Percentiles rank a stretch among this genome's conserved stretches.
Conservation (phyloP, 169 alveolate genomes). For the Cryptosporidium andersoni region DNA sequence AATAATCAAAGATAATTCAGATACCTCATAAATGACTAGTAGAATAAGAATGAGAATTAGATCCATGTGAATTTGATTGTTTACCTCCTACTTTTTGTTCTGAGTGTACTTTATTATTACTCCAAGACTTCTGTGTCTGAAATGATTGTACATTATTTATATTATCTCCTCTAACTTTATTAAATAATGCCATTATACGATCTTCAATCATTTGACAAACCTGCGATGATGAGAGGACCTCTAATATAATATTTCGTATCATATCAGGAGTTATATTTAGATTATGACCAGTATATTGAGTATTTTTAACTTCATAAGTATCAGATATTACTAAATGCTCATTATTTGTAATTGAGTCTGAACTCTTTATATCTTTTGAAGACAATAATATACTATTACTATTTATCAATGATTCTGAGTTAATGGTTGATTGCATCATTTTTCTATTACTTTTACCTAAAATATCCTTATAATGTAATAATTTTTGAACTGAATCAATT, state of each 20-base stretch:
- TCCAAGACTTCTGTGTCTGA: too few species aligned
- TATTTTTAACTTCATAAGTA: not conserved
- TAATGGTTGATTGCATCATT: too few species aligned
- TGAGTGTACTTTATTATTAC: too few species aligned
- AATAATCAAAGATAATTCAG: too few species aligned
- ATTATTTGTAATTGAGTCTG: not conserved
- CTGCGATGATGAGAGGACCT: conserved; percentile 52
- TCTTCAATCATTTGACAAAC: conserved; percentile 56
- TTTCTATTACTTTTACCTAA: conserved; percentile 12
- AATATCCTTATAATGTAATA: conserved; percentile 52
- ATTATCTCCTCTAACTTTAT: not conserved
- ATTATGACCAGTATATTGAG: not conserved
- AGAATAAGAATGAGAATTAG: too few species aligned
- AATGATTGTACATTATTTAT: too few species aligned
- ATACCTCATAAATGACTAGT: too few species aligned
- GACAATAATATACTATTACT: too few species aligned
- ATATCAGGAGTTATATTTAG: conserved; percentile 42
- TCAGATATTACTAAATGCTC: not conserved
- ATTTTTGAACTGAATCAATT: conserved; percentile 9
- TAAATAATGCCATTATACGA: conserved; percentile 37
- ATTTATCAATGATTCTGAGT: too few species aligned
- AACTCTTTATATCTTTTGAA: too few species aligned
- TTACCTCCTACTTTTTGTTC: not conserved
- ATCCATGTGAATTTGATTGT: too few species aligned
- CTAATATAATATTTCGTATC: conserved; percentile 31